phyloP scores from a whole-genome alignment of 176 grass and related monocot species.

The Carex pumila region DNA sequence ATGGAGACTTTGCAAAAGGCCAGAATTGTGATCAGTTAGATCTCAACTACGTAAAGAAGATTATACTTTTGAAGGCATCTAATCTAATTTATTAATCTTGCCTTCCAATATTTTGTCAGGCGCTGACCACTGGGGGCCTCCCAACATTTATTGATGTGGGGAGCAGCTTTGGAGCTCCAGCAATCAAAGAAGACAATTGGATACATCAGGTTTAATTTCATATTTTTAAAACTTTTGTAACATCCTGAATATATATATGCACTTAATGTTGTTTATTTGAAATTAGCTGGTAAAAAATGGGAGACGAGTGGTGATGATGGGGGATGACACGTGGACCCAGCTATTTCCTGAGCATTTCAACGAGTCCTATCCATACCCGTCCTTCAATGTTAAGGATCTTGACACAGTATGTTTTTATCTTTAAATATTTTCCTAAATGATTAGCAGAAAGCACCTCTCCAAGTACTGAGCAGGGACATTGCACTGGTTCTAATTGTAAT shows the following conservation, averaged over 20 bases:
- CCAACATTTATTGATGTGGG: conserved; percentile 97
- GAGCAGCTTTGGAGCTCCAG: conserved; percentile 89
- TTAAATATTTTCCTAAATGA: not conserved
- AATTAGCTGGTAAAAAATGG: conserved; percentile 66
- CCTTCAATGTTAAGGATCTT: conserved; percentile 99
- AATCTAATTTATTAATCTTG: not conserved
- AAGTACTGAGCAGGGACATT: not conserved
- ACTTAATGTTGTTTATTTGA: conserved; percentile 20
- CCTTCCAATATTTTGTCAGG: conserved; percentile 30
- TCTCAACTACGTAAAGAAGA: not conserved
- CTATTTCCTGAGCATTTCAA: conserved; percentile 94
- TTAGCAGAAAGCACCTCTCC: not conserved
- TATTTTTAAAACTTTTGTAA: conserved; percentile 5
- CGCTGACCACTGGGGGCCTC: conserved; percentile 81
- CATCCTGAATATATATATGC: not conserved
- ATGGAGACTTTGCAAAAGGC: too few species aligned
- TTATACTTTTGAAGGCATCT: not conserved
- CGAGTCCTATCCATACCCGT: conserved; percentile 85
- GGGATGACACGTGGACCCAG: conserved; percentile 93
- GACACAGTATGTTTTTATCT: conserved; percentile 52
- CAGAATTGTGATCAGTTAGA: too few species aligned
- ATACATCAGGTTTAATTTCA: conserved; percentile 74
- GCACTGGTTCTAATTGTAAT: not conserved
- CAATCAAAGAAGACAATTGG: conserved; percentile 93
- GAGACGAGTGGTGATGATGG: conserved; percentile 93